Evolutionary conservation across 164 flowering plant species (phyloP), one percentile per base, ranked within the genome.

Genomic region (Saururus chinensis): DNA sequence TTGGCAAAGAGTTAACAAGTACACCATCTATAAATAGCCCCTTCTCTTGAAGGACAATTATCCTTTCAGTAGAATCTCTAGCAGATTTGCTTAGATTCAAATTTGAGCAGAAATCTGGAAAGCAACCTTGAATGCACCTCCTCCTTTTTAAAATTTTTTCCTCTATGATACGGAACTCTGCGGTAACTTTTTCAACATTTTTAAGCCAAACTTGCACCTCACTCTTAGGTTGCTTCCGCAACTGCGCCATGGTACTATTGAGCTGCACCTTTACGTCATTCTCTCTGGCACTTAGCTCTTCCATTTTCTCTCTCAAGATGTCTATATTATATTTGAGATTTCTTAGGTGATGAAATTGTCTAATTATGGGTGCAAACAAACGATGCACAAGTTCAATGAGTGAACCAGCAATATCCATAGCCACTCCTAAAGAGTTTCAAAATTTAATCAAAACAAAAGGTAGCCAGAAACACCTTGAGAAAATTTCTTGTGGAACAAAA

Each of bases 21-120:
- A 64, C 19, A n/a, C 55, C 67, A 57, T 64, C 56, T 12, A 41
- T 30, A 49, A 64, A 64, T 21, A 16, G 51, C 19, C 67, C 24
- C 21, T 49, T 57, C 26, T 64, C 56, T 24, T 45, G 16, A 25
- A 57, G 54, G 4, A 48, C 48, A 16, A 1, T 30, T 14, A 57
- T 45, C 56, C 57, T 61, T 30, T 57, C 13, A n/a, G 21, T 48
- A 37, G 45, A 30, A 20, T 56, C 20, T 48, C 17, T 41, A 16
- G 56, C 24, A 7, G 5, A 16, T 53, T 57, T 64, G 21, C 56
- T 53, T 56, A 57, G 51, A 16, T 26, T 64, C 16, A 57, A 49
- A 12, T 19, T 53, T 57, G 61, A 49, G 4, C 19, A 30, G 25
- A 23, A 56, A 30, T 26, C 57, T 19, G 66, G 60, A 19, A 64